Evolutionary conservation across 371 early-diverging fungal genomes (phyloP), one percentile per base, ranked within the genome.

Genomic region (Umbelopsis sp.): DNA sequence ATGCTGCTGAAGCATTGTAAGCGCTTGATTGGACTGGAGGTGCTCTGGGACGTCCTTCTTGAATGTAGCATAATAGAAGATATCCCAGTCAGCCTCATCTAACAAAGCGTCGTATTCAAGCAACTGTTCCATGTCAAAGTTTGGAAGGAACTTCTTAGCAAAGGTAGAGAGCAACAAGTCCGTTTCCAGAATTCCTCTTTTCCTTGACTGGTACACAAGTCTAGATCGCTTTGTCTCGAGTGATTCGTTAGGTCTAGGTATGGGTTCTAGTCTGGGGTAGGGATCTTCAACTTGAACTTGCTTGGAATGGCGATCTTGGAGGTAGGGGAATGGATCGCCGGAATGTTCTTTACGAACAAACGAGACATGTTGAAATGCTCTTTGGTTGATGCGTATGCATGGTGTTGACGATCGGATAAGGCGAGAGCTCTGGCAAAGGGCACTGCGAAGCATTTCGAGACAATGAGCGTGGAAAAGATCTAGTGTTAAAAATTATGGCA

Each of bases 81-180:
- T 93, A 77, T 97, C 97, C 98, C 98, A 97, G 76, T 97, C 98
- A 37, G 94, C 93, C 70, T 95, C 93, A 73, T 95, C 91, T 75
- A 98, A 79, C 65, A 98, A 76, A 65, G 81, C 70, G 73, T 97
- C 99, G 65, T 92, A 92, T 70, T 95, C 88, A 11, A 76, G 78
- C 69, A 97, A 78, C 68, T 94, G 88, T 8, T 76, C 76, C 50
- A 76, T 70, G 22, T 78, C 65, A 73, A 96, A 80, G 1, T 65
- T 48, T 8, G 71, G 66, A 48, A 97, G 76, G 70, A 90, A 80
- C 45, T 87, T 75, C 44, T 85, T 78, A 8, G 94, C 93, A 85
- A 95, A 97, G 0, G 97, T 96, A 29, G 95, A 94, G 20, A 97
- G 78, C 37, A 98, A 69, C 67, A 97, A 82, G 72, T 97, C 98